phyloP scores from a whole-genome alignment of 1,139 yeast species.

The Ashbya aceris region DNA sequence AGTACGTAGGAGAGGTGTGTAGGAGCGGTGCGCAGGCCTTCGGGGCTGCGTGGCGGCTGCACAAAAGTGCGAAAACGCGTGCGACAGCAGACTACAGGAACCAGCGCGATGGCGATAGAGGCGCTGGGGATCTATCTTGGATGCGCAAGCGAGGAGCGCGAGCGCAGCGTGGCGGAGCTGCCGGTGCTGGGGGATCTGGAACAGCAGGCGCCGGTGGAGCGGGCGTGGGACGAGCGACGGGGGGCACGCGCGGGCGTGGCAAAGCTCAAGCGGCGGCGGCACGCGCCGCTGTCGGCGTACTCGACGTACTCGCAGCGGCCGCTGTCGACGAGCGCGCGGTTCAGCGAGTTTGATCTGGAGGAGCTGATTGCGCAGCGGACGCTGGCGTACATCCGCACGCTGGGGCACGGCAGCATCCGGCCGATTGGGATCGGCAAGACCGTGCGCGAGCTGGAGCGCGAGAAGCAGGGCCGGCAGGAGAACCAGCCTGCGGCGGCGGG shows the following conservation, averaged over 20 bases:
- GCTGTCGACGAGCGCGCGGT: conserved; percentile 2
- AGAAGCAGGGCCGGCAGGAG: conserved; percentile 13
- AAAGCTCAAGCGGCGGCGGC: not conserved
- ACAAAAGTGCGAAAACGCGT: not conserved
- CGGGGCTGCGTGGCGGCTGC: not conserved
- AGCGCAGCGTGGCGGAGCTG: not conserved
- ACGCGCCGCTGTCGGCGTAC: conserved; percentile 11
- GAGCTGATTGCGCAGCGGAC: conserved; percentile 3
- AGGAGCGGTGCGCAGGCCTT: not conserved
- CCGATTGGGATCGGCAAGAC: conserved; percentile 25
- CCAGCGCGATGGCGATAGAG: not conserved
- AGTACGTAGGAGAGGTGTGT: no score
- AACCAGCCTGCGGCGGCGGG: conserved; percentile 8
- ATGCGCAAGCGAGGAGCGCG: not conserved
- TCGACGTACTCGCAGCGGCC: conserved; percentile 8
- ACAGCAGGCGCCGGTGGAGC: not conserved
- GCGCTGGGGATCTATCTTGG: conserved; percentile 2
- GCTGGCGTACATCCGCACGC: conserved; percentile 11
- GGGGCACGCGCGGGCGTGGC: not conserved
- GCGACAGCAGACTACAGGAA: not conserved
- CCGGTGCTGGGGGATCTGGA: conserved; percentile 2
- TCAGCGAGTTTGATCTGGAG: conserved; percentile 7
- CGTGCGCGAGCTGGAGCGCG: conserved; percentile 13
- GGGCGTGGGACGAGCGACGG: not conserved
- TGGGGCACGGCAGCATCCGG: conserved; percentile 19